Conservation (phyloP, 202 grass and related monocot genomes). For the Eragrostis tef region DNA sequence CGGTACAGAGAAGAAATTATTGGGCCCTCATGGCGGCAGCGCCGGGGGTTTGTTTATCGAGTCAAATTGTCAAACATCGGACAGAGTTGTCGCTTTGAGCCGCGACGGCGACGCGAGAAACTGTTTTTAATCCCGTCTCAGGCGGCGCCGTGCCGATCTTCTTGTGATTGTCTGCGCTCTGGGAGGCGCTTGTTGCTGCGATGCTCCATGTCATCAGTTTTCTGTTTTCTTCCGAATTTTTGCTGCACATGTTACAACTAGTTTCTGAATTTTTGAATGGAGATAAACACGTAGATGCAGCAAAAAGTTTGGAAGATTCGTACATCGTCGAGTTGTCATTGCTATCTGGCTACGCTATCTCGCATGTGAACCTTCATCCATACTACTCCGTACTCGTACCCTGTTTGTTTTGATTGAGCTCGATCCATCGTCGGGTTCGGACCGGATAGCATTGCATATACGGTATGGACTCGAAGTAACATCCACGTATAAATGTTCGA, state of each 20-base stretch:
- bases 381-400: not conserved
- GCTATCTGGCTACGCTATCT: slow-evolving; percentile 37
- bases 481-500: not conserved
- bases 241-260: not conserved
- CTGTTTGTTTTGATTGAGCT: not conserved
- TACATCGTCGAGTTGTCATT: slow-evolving; percentile 3
- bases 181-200: not conserved
- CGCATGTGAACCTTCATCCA: slow-evolving; percentile 33
- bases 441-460: not conserved
- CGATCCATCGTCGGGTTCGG: not conserved
- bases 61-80: slow-evolving; percentile 42
- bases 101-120: not conserved
- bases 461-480: not conserved
- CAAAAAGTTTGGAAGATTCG: not conserved
- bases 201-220: not conserved
- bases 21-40: slow-evolving; percentile 30
- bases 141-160: not conserved
- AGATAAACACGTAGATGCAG: not conserved
- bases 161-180: not conserved
- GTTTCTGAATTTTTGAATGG: not conserved
- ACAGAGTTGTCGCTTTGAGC: not conserved
- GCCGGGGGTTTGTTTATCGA: not conserved
- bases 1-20: slow-evolving; percentile 12
- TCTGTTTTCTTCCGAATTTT: not conserved
- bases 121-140: not conserved